Percentiles rank a stretch among this genome's conserved stretches.
Evolutionary conservation across 1,284 basidiomycete genomes (phyloP).

Genomic region (Moesziomyces aphidis): DNA sequence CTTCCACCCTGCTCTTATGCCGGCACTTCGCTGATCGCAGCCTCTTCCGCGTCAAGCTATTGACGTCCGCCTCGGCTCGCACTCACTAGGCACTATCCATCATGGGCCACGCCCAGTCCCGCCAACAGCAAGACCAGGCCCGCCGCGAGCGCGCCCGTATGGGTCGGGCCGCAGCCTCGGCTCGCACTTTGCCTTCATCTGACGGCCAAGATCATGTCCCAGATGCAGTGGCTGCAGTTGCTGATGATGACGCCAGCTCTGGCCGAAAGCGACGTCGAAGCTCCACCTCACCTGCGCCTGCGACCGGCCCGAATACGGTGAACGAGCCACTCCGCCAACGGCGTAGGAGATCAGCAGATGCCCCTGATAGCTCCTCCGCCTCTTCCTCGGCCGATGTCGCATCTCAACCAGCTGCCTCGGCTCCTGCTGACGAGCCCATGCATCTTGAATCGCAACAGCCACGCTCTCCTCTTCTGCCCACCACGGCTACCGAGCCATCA

Average conservation of each 20-base stretch:
- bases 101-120: slow-evolving; percentile 41
- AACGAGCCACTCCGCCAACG: slow-evolving; percentile 9
- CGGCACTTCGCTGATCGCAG: neutral
- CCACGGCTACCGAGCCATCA: too few relatives aligned
- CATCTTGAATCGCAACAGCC: neutral
- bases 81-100: neutral
- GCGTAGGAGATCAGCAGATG: slow-evolving; percentile 5
- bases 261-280: slow-evolving; percentile 27
- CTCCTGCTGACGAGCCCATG: neutral
- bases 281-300: slow-evolving; percentile 2
- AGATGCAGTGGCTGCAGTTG: neutral
- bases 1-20: neutral
- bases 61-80: neutral
- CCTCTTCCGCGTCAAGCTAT: neutral
- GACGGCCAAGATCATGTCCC: neutral
- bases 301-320: neutral
- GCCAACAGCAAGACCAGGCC: slow-evolving; percentile 10
- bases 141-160: slow-evolving; percentile 2
- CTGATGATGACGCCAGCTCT: neutral
- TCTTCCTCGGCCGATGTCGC: neutral
- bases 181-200: neutral
- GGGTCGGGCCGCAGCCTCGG: neutral
- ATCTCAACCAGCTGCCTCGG: neutral
- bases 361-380: neutral
- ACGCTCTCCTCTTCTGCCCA: neutral